Conservation (phyloP, 768 basidiomycete genomes). For the Punctularia strigosozonata region DNA sequence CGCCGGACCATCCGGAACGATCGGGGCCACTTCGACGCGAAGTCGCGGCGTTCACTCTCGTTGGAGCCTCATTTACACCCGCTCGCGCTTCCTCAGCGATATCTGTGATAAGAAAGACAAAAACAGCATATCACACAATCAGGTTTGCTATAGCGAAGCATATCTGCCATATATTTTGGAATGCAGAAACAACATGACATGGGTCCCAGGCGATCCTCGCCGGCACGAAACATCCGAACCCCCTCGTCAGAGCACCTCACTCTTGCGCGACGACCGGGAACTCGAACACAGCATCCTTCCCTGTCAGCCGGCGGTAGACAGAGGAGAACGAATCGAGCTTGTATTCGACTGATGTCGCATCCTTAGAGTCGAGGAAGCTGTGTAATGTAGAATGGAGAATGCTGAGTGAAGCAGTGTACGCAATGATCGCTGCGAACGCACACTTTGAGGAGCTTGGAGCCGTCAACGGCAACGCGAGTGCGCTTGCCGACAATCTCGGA, state of each 20-base stretch:
- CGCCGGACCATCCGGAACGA: too few species aligned
- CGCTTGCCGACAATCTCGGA: conserved; percentile 99
- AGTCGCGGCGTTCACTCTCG: too few species aligned
- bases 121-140: conserved; percentile 18
- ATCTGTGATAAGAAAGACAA: conserved; percentile 16
- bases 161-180: conserved; percentile 25
- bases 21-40: too few species aligned
- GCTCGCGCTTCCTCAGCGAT: too few species aligned
- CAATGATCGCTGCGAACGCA: conserved; percentile 32
- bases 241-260: conserved; percentile 26
- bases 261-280: conserved; percentile 72
- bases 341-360: conserved; percentile 97
- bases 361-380: conserved; percentile 96
- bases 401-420: conserved; percentile 2
- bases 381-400: conserved; percentile 5
- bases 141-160: conserved; percentile 9
- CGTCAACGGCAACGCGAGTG: conserved; percentile 87
- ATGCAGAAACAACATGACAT: conserved; percentile 13
- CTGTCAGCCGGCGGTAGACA: conserved; percentile 89
- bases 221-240: background rate
- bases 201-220: conserved; percentile 1
- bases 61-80: too few species aligned
- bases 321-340: conserved; percentile 99
- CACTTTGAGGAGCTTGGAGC: conserved; percentile 96
- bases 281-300: conserved; percentile 94